Percentiles rank a stretch among this genome's conserved stretches.
Evolutionary conservation across 176 grass and related monocot genomes (phyloP).

Genomic region (Carex cristatella): DNA sequence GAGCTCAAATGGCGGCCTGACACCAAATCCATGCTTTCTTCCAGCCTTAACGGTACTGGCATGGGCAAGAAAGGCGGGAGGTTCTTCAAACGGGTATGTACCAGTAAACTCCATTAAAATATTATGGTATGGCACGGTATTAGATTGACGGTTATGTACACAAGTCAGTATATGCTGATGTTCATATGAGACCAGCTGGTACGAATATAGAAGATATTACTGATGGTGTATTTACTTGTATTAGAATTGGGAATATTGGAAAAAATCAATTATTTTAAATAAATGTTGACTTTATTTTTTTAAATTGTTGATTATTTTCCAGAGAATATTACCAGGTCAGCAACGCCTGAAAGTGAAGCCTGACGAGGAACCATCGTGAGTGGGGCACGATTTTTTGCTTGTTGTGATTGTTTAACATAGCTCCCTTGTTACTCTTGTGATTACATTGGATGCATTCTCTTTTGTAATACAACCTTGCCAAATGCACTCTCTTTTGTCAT

Average conservation of each 20-base stretch:
- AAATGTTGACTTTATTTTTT: background rate
- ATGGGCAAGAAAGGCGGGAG: slow-evolving; percentile 83
- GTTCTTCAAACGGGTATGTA: slow-evolving; percentile 93
- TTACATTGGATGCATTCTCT: background rate
- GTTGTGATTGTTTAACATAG: background rate
- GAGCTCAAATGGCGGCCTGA: slow-evolving; percentile 92
- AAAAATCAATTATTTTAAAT: background rate
- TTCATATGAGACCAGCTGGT: background rate
- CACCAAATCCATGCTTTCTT: slow-evolving; percentile 57
- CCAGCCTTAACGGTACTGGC: slow-evolving; percentile 51
- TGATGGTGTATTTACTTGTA: slow-evolving; percentile 27
- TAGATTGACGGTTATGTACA: too few species aligned
- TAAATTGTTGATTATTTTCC: slow-evolving; percentile 19
- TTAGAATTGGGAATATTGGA: background rate
- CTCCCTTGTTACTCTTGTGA: background rate
- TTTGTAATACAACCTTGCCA: slow-evolving; percentile 1
- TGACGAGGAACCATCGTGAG: slow-evolving; percentile 23
- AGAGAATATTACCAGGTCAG: slow-evolving; percentile 60
- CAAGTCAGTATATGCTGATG: background rate
- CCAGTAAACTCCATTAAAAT: background rate
- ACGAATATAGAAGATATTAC: background rate
- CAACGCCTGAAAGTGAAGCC: slow-evolving; percentile 47
- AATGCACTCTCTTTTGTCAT: background rate
- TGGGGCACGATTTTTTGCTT: background rate
- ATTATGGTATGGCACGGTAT: background rate